A percentile compares a stretch with the other conserved stretches of the same genome.
Conservation (phyloP, 1,284 basidiomycete species). For the Cryptococcus deneoformans region DNA sequence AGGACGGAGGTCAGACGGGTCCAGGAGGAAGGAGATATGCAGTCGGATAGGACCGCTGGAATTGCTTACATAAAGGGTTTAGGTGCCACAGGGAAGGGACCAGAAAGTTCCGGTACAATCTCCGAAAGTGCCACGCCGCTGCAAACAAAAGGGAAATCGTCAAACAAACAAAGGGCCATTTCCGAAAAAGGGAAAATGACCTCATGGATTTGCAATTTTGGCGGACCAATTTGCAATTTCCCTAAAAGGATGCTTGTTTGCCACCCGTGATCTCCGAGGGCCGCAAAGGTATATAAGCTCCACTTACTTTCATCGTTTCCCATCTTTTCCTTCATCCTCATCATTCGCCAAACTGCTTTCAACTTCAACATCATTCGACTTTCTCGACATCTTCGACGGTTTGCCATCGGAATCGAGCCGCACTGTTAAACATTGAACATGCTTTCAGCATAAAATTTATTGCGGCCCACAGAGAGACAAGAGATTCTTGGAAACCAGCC, state of each 20-base stretch:
- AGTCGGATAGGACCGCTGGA: no score
- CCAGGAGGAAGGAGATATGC: no score
- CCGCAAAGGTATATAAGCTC: neutral
- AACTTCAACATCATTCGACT: slow-evolving; percentile 1
- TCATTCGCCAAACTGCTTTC: neutral
- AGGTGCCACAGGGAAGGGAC: neutral
- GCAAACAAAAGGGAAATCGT: neutral
- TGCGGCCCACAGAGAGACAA: slow-evolving; percentile 2
- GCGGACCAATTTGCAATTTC: neutral
- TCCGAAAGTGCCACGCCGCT: neutral
- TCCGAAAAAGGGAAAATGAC: neutral
- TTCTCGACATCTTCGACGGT: no score
- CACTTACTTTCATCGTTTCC: slow-evolving; percentile 2
- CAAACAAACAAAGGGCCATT: neutral
- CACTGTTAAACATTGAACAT: neutral
- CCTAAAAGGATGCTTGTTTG: neutral
- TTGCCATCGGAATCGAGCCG: no score
- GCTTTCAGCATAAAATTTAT: neutral
- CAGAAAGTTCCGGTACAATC: neutral
- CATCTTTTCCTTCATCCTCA: slow-evolving; percentile 3
- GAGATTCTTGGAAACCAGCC: slow-evolving; percentile 6
- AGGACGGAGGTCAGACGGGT: no score
- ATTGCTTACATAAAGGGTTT: neutral
- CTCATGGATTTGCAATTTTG: neutral
- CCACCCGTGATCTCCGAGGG: neutral